Conservation (phyloP, 108 stramenopile species). For the Pseudonitzschia pungens region DNA sequence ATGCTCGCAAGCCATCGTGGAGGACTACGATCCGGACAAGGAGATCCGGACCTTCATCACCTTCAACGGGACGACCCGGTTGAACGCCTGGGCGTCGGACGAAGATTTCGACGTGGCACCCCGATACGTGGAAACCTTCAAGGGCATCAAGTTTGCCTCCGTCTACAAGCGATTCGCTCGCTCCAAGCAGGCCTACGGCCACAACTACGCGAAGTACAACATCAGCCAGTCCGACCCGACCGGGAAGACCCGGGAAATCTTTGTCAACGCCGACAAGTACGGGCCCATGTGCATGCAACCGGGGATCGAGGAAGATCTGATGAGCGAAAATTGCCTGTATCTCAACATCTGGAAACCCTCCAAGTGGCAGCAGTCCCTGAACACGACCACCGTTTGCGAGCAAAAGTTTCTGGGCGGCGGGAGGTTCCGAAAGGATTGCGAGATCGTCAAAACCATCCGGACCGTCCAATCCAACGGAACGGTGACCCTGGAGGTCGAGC, state of each 20-base stretch:
- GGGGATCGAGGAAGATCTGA: conserved; percentile 3
- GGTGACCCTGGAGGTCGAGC: not conserved
- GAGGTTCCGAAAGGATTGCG: not conserved
- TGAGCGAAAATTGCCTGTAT: conserved; percentile 77
- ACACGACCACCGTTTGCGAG: not conserved
- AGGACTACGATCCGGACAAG: not conserved
- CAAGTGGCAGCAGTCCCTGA: not conserved
- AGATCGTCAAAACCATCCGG: not conserved
- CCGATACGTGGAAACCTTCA: not conserved
- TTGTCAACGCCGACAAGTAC: not conserved
- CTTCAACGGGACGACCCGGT: not conserved
- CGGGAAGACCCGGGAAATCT: not conserved
- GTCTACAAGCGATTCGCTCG: conserved; percentile 3
- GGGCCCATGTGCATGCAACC: not conserved
- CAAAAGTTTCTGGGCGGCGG: not conserved
- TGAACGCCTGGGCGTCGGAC: conserved; percentile 1
- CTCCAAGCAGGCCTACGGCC: not conserved
- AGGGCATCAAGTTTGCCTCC: not conserved
- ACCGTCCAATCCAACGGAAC: not conserved
- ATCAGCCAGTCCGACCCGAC: not conserved
- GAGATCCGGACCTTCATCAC: not conserved
- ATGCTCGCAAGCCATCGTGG: not conserved
- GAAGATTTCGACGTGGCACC: not conserved
- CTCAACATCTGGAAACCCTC: conserved; percentile 66
- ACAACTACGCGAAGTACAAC: not conserved